phyloP scores from a whole-genome alignment of 139 green algal genomes.

The Bryopsis sp. region DNA sequence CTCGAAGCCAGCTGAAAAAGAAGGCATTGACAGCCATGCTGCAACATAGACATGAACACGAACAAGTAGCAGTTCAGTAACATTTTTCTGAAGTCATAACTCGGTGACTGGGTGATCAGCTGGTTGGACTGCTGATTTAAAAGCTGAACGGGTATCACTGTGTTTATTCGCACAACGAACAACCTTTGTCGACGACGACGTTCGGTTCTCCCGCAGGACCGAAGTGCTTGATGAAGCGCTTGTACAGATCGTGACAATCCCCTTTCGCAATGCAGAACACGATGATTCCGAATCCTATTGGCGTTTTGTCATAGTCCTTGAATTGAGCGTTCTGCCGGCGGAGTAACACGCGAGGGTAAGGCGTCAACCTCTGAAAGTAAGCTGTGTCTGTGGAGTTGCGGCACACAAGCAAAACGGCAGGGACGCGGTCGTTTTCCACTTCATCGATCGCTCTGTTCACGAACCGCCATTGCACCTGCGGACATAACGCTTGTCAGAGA shows the following conservation, averaged over 20 bases:
- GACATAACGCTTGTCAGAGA: neutral
- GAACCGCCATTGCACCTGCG: slow-evolving; percentile 73
- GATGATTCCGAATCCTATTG: slow-evolving; percentile 70
- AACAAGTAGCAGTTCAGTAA: neutral
- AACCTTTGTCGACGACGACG: slow-evolving; percentile 48
- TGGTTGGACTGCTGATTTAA: neutral
- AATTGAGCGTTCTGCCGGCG: slow-evolving; percentile 43
- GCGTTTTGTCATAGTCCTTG: slow-evolving; percentile 69
- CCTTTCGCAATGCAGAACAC: slow-evolving; percentile 69
- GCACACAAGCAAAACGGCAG: slow-evolving; percentile 61
- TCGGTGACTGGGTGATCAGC: neutral
- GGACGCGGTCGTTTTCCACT: slow-evolving; percentile 66
- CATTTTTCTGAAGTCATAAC: neutral
- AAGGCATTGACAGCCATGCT: slow-evolving; percentile 24
- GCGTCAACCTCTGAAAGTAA: slow-evolving; percentile 70
- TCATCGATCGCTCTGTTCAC: slow-evolving; percentile 80
- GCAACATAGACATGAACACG: neutral
- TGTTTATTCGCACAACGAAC: neutral
- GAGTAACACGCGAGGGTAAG: slow-evolving; percentile 72
- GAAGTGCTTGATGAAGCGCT: slow-evolving; percentile 62
- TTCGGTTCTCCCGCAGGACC: slow-evolving; percentile 53
- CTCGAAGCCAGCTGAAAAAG: slow-evolving; percentile 34
- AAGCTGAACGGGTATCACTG: neutral
- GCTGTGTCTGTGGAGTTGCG: slow-evolving; percentile 49
- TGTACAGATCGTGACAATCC: slow-evolving; percentile 44